Base-by-base conservation (phyloP, 2,329 filamentous ascomycete species). In the Ceratocystis variospora region DNA sequence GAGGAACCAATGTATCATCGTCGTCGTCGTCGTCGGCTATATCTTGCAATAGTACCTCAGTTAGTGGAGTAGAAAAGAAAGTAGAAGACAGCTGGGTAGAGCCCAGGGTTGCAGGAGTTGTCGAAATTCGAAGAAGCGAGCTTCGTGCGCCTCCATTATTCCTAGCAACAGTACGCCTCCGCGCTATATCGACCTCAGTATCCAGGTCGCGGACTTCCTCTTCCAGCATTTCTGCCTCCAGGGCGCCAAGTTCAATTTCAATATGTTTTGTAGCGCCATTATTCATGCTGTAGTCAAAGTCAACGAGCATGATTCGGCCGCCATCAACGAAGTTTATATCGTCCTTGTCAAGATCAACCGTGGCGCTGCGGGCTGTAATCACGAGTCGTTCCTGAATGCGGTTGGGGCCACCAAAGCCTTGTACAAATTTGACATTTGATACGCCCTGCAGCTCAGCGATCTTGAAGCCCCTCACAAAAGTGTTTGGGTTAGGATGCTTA, bases 281-380 rank as follows among this genome's bases (percentile, higher is more conserved):
- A 3, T 72, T 75, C 1, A 80, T 71, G 0, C 80, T 77, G 70
- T 88, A 88, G 69, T 87, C 82, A 73, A 93, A 93, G 73, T 93
- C 89, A 57, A 92, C 77, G 7, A 93, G 76, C 8, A 83, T 81
- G 55, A 94, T 77, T 68, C 89, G 82, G 15, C 89, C 89, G 5
- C 89, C 88, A 71, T 93, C 89, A n/a, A 89, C 81, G 69, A 89
- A 89, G 71, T 88, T 83, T 63, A 87, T 81, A 61, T 84, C 85
- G 70, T 90, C 88, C 69, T 90, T 86, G 66, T 89, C 87, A 67
- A 83, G 80, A 0, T 80, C 77, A 0, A 81, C 80, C 31, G 83
- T 79, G 19, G 89, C 83, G 41, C 88, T 89, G 28, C 86, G 84
- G 5, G 89, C 88, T 50, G 87, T 86, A 41, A 88, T 81, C n/a